Evolutionary conservation across 2,329 filamentous ascomycete species (phyloP).

Genomic region (Fusarium stilboides): DNA sequence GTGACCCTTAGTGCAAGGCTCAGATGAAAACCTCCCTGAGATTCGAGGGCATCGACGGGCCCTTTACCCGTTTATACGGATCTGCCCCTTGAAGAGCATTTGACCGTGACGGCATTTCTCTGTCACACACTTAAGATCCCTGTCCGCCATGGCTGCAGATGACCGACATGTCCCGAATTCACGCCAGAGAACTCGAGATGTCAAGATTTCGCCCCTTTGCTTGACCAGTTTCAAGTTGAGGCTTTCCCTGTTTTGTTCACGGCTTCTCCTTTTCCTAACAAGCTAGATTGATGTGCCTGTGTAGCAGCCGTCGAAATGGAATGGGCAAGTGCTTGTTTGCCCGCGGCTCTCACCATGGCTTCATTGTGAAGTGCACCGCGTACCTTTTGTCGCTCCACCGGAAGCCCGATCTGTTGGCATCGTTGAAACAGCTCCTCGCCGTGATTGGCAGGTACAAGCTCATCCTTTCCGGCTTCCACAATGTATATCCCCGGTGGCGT

Average conservation of each 20-base stretch:
- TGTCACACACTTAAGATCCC: conserved; percentile 40
- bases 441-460: conserved; percentile 70
- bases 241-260: conserved; percentile 12
- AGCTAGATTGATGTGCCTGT: conserved; percentile 28
- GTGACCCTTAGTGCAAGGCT: conserved; percentile 39
- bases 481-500: conserved; percentile 62
- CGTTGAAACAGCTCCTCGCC: conserved; percentile 62
- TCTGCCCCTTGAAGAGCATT: conserved; percentile 30
- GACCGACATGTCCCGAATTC: conserved; percentile 50
- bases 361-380: conserved; percentile 71
- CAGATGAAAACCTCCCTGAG: conserved; percentile 34
- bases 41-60: conserved; percentile 31
- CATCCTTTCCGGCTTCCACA: conserved; percentile 71
- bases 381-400: conserved; percentile 62
- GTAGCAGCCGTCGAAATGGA: conserved; percentile 47
- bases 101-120: conserved; percentile 48
- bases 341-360: conserved; percentile 61
- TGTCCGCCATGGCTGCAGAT: conserved; percentile 35
- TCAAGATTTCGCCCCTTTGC: conserved; percentile 24
- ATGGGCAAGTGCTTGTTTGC: conserved; percentile 49
- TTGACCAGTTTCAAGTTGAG: conserved; percentile 28
- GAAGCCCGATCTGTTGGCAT: conserved; percentile 64
- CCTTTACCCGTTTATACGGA: conserved; percentile 19
- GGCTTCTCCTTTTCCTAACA: conserved; percentile 12
- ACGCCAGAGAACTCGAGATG: conserved; percentile 39